These are phyloP conservation scores for Salvia miltiorrhiza DNA, from an alignment of 257 asterid genomes.

Conservation along the genomic window DNA sequence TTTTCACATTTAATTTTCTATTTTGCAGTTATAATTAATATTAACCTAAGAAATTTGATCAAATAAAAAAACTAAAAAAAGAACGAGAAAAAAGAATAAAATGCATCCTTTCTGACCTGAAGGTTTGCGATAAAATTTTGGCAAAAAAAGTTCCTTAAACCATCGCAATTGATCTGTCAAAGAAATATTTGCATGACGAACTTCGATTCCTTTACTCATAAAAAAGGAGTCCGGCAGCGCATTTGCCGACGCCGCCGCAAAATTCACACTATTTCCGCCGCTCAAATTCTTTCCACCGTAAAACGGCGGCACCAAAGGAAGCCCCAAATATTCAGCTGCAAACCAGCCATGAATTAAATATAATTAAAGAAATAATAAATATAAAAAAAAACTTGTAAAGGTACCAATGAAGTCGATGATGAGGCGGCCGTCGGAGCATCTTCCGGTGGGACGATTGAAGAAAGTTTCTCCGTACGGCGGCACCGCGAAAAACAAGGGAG, in stretches of 20 bases:
- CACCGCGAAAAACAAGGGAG: background rate
- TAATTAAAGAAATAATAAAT: no score
- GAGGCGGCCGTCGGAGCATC: slow-evolving; percentile 42
- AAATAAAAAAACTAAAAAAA: no score
- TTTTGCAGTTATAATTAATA: no score
- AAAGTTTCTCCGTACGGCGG: slow-evolving; percentile 34
- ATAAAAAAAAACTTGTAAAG: no score
- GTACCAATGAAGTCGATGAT: slow-evolving; percentile 37
- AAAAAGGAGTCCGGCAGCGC: slow-evolving; percentile 33
- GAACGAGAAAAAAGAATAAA: no score
- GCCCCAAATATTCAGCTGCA: slow-evolving; percentile 36
- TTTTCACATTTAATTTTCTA: no score
- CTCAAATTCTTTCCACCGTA: slow-evolving; percentile 9
- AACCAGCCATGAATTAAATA: background rate
- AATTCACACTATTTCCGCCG: slow-evolving; percentile 26
- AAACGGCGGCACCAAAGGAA: slow-evolving; percentile 38
- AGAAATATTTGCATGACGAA: slow-evolving; percentile 24
- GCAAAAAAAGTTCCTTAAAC: slow-evolving; percentile 33
- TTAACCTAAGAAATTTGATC: background rate
- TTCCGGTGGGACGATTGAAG: slow-evolving; percentile 34
- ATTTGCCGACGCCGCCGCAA: slow-evolving; percentile 45
- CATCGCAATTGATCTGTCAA: slow-evolving; percentile 33
- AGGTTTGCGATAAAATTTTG: slow-evolving; percentile 13
- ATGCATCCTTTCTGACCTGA: background rate
- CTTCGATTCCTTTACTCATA: slow-evolving; percentile 22